These are phyloP conservation scores for Thermomucor indicae-seudaticae DNA, from an alignment of 371 early-diverging fungal genomes.

Conservation along the genomic window DNA sequence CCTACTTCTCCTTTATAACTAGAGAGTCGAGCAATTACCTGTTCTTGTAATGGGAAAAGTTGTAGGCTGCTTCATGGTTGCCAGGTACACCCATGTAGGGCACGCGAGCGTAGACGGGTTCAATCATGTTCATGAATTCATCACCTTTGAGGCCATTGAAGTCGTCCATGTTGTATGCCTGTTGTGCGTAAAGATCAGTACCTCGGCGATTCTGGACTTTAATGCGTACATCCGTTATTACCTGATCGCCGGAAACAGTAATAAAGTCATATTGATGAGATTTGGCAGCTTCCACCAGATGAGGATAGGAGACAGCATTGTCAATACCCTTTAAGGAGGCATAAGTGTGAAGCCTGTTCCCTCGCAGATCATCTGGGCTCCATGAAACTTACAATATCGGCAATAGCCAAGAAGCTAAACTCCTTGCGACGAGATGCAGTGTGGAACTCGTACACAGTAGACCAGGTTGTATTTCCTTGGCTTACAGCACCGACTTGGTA, in stretches of 20 bases:
- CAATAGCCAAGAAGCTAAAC: slow-evolving; percentile 38
- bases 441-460: slow-evolving; percentile 31
- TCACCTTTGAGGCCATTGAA: slow-evolving; percentile 42
- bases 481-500: slow-evolving; percentile 25
- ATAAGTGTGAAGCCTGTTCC: background rate
- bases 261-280: slow-evolving; percentile 40
- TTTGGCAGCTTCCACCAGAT: slow-evolving; percentile 24
- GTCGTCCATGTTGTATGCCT: slow-evolving; percentile 39
- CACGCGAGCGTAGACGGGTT: slow-evolving; percentile 29
- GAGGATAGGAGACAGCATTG: slow-evolving; percentile 36
- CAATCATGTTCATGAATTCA: slow-evolving; percentile 39
- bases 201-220: background rate
- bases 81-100: slow-evolving; percentile 42
- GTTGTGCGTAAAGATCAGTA: background rate
- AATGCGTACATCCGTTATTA: background rate
- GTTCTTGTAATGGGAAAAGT: slow-evolving; percentile 42
- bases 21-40: slow-evolving; percentile 13
- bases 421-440: slow-evolving; percentile 21
- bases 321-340: slow-evolving; percentile 23
- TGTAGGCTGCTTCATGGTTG: slow-evolving; percentile 42
- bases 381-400: slow-evolving; percentile 31
- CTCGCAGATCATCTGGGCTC: background rate
- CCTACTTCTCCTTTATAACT: no score
- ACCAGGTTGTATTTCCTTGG: slow-evolving; percentile 14
- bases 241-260: slow-evolving; percentile 42